Evolutionary conservation across 441 rosid genomes (phyloP), one percentile per base, ranked within the genome.

Genomic region (California macrophylla): DNA sequence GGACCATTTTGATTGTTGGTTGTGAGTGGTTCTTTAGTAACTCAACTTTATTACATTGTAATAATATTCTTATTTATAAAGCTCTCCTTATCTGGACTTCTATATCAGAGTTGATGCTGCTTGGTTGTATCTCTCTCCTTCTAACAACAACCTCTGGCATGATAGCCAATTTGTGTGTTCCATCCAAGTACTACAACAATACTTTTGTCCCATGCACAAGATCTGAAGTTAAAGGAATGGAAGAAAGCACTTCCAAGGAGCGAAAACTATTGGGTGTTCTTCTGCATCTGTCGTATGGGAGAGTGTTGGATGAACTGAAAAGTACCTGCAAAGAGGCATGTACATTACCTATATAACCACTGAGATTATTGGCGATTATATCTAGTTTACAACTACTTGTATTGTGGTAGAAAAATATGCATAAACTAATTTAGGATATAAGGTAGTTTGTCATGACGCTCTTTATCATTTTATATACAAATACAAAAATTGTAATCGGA

Each of bases 51-150:
- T 60, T 29, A 52, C 42, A 23, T 28, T 1, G 56, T 71, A 38
- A 72, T 71, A 24, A 62, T 9, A 62, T 40, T 75, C 68, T 67
- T 64, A 28, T 69, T 47, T 68, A 36, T 30, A 23, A 70, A 30
- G 60, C 36, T 72, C 6, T 16, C 71, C 18, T 25, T 72, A 62
- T 54, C 15, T 58, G 67, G 68, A 26, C 45, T 66, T 67, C 7
- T 68, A 0, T 80, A 72, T 65, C 87, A 92, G 98, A 92, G 84
- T 78, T 92, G 88, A 92, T 90, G 98, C 87, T 92, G 81, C 98
- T 92, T 66, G 98, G 96, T 42, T 92, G 89, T 83, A 92, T 92
- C 74, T 92, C 98, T 71, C 95, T 92, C 73, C 86, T 92, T 74
- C 83, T 92, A 29, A 85, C 93, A 47, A 95, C 98, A 38, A 84